Base-by-base conservation (phyloP, 2,329 filamentous ascomycete species). In the Aspergillus ochraceus region DNA sequence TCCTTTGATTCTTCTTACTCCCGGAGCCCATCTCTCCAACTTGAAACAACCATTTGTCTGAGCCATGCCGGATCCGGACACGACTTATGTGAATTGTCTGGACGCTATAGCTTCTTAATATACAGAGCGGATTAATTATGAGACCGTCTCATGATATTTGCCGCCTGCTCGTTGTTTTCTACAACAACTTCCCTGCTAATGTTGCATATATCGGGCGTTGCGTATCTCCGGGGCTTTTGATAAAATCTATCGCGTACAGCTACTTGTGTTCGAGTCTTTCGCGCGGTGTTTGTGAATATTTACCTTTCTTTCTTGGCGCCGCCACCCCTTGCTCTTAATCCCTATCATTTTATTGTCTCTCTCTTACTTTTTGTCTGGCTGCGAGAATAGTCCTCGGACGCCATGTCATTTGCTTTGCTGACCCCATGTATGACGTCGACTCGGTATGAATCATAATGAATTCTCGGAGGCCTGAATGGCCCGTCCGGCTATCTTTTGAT, bases 161-260 rank as follows among this genome's bases (percentile, higher is more conserved):
- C 36, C n/a, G 19, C 8, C 45, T 39, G 19, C 39, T n/a, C 20
- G 11, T 26, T 30, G 26, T 22, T 22, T 30, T 12, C 8, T 11
- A 14, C 39, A 36, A 6, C 39, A 36, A 26, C 29, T 36, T 29
- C 12, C 26, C 52, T 50, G 39, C 45, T 54, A 26, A 45, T 47
- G 49, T 63, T 65, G 64, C 64, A 66, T 66, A 64, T 60, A 63
- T 50, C 32, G 53, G 62, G 63, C 62, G 65, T 67, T 65, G 39
- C 52, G 39, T 36, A 58, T 60, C 54, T 61, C 49, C 46, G 53
- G 29, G 53, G 10, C 45, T 57, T 58, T 59, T 39, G 4, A 22
- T 52, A 22, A 20, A 19, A 53, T 24, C 19, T 30, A 55, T 52
- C 51, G 26, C 46, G 17, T 61, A 49, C 46, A 59, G 20, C 36